Base-by-base conservation (phyloP, 352 stramenopile genomes). In the Phytopythium cucurbitacearum region DNA sequence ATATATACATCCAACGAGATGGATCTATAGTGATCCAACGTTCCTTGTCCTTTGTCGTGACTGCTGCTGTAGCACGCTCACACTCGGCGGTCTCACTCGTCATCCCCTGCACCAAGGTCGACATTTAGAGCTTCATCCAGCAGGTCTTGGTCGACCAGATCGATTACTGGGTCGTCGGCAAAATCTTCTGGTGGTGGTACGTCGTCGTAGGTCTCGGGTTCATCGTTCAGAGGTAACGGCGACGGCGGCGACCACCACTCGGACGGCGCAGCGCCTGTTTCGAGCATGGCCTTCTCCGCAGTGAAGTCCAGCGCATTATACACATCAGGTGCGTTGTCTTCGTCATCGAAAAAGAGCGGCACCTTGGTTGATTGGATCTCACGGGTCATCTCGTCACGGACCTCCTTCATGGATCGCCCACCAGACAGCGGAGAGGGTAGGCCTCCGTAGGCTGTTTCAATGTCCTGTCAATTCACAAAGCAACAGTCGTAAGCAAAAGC, bases 381-480 rank as follows among this genome's bases (percentile, higher is more conserved):
- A 21, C 52, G 57, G 39, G 73, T 42, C 34, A 89, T 77, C 34
- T 87, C 79, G 37, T 84, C 54, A 33, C 63, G 67, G 10, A 94
- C 57, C n/a, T 54, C 55, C 12, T 69, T 60, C n/a, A 87, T 40
- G 46, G 77, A 80, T 0, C 49, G 58, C 1, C 60, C 63, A 15
- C 85, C 65, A 3, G 61, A 44, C 21, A 57, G 57, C 0, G 61
- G 55, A 1, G 65, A 75, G 5, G 74, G 44, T 7, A 94, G 28
- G 15, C 84, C 84, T 34, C 84, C 84, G 47, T 90, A 91, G 13
- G 84, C 79, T 37, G 66, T 56, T 35, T 94, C 83, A 43, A 91
- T 80, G 15, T 94, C 76, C 80, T 90, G 35, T 12, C 54, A 10
- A 13, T 16, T 28, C 5, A 32, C 9, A 34, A 48, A n/a, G 16